Percentiles rank a stretch among this genome's conserved stretches.
These are phyloP conservation scores for Apiospora marii DNA, from an alignment of 2,329 filamentous ascomycete species.

Conservation along the genomic window DNA sequence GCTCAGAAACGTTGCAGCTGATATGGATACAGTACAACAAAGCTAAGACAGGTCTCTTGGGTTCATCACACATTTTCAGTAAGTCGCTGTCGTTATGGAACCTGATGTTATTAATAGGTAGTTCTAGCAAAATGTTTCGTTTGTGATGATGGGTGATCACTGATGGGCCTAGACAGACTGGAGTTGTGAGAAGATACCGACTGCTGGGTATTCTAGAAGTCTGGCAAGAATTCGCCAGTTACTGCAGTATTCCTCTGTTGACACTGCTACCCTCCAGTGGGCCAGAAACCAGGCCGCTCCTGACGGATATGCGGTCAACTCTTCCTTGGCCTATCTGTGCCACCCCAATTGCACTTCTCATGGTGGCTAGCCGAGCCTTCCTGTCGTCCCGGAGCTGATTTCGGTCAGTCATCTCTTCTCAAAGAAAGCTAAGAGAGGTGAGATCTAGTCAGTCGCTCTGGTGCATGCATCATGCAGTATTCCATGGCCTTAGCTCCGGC, in stretches of 20 bases:
- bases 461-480: slow-evolving; percentile 9
- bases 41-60: slow-evolving; percentile 3
- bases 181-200: background rate
- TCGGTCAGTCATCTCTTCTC: background rate
- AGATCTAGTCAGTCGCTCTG: slow-evolving; percentile 10
- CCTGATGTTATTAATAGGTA: slow-evolving; percentile 3
- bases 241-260: background rate
- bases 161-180: background rate
- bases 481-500: slow-evolving; percentile 16
- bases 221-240: background rate
- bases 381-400: background rate
- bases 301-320: background rate
- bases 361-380: background rate
- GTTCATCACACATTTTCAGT: background rate
- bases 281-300: background rate
- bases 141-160: background rate
- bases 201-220: slow-evolving; percentile 1
- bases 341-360: background rate
- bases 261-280: background rate
- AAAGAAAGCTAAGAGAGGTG: background rate
- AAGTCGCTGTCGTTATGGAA: background rate
- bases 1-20: slow-evolving; percentile 3
- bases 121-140: background rate
- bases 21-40: slow-evolving; percentile 8
- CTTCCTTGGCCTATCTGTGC: background rate